Conservation (phyloP, 768 basidiomycete genomes). For the Nevesoporus exiguus region DNA sequence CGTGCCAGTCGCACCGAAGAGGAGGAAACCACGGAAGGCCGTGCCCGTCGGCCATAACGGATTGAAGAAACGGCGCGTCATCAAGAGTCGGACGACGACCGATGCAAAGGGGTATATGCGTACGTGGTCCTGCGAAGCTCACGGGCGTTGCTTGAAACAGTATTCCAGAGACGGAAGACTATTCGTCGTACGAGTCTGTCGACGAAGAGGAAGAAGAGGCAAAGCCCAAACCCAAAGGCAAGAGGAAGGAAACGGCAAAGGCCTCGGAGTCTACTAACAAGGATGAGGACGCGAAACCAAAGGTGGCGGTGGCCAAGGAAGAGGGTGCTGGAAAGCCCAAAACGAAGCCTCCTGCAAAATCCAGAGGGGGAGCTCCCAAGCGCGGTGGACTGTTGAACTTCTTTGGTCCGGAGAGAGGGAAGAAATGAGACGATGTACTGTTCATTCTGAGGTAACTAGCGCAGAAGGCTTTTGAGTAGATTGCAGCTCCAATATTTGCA, state of each 20-base stretch:
- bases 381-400: conserved; percentile 33
- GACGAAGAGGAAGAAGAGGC: conserved; percentile 40
- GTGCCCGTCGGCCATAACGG: conserved; percentile 79
- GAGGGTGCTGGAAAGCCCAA: conserved; percentile 18
- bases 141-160: not conserved
- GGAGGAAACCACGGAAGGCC: conserved; percentile 50
- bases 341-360: conserved; percentile 14
- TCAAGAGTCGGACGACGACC: conserved; percentile 51
- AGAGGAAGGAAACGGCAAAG: conserved; percentile 21
- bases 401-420: conserved; percentile 30
- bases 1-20: conserved; percentile 34
- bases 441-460: not conserved
- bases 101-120: conserved; percentile 75
- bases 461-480: not conserved
- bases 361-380: conserved; percentile 20
- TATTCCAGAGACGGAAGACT: conserved; percentile 65
- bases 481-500: not conserved
- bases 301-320: conserved; percentile 7
- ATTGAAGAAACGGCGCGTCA: conserved; percentile 64
- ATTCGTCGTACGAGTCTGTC: conserved; percentile 78
- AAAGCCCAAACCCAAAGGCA: conserved; percentile 19
- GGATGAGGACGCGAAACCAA: conserved; percentile 19
- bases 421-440: conserved; percentile 18
- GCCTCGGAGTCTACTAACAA: not conserved
- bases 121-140: conserved; percentile 32